Conservation (phyloP, 192 early-diverging fungal species). For the Coemansia sp. region DNA sequence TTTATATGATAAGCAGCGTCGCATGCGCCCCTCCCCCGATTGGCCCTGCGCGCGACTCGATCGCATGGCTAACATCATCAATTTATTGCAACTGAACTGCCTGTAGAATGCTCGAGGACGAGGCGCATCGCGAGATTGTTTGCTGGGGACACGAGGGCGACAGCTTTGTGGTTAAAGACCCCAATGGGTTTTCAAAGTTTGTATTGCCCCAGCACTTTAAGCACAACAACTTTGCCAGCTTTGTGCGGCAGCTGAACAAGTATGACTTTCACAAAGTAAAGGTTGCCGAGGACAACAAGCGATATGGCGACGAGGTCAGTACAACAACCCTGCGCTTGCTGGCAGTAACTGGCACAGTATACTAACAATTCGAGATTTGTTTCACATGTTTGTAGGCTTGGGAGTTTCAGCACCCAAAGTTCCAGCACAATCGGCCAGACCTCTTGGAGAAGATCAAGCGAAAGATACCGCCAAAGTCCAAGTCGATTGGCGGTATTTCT, state of each 20-base stretch:
- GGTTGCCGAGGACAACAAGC: slow-evolving; percentile 46
- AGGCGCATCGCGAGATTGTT: slow-evolving; percentile 50
- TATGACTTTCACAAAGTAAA: slow-evolving; percentile 79
- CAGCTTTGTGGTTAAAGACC: slow-evolving; percentile 84
- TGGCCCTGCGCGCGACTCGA: background rate
- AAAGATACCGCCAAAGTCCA: slow-evolving; percentile 58
- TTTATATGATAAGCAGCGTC: background rate
- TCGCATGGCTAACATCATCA: background rate
- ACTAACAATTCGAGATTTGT: background rate
- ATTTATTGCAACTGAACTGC: background rate
- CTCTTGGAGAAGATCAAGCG: slow-evolving; percentile 71
- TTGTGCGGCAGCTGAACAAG: slow-evolving; percentile 87
- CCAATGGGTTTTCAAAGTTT: slow-evolving; percentile 73
- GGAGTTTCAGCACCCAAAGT: slow-evolving; percentile 87
- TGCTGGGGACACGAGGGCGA: slow-evolving; percentile 81
- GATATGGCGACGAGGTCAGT: slow-evolving; percentile 53
- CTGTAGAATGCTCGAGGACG: slow-evolving; percentile 53
- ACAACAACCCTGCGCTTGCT: background rate
- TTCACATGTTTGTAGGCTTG: slow-evolving; percentile 60
- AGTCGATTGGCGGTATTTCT: slow-evolving; percentile 40
- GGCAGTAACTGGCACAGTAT: background rate
- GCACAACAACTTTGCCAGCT: slow-evolving; percentile 90
- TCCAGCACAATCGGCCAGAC: slow-evolving; percentile 69
- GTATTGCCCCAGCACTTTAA: slow-evolving; percentile 86
- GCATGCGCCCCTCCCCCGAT: background rate